Base-by-base conservation (phyloP, 768 basidiomycete species). In the Naematelia aurantialba region DNA sequence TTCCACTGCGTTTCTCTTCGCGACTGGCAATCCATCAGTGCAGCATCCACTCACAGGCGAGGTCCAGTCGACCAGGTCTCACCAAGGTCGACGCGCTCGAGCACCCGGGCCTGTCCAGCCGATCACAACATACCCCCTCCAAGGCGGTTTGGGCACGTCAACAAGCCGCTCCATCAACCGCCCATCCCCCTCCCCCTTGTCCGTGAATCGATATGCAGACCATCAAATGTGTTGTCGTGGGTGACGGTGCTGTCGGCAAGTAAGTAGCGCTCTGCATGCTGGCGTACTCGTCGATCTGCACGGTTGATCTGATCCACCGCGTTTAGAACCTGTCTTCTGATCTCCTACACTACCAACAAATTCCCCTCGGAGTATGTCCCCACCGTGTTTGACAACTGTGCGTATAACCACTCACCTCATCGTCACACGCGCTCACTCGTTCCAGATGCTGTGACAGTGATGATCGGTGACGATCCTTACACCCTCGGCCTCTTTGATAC, bases 391-490 rank as follows among this genome's bases (percentile, higher is more conserved):
- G 74, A 76, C 56, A 76, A 72, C 66, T 76, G 75, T 73, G 45
- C 56, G 71, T 73, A 58, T 63, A 58, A 60, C 24, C 34, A 17
- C 27, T 78, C 90, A 25, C 12, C 0, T 19, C 22, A 25, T 8
- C 5, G 19, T 8, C 1, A n/a, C 19, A 12, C n/a, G 25, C n/a
- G 13, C 10, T 5, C 3, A 24, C 29, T 0, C 14, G 59, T 13
- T 8, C 48, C 50, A 77, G 72, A 76, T 54, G 96, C 96, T 62
- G 96, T 98, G 62, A 98, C 94, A n/a, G 96, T 99, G 59, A 98
- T 99, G 96, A 98, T 99, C 80, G 94, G 94, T 54, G 96, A 98
- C 73, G 94, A 98, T 79, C 94, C 96, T 54, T 98, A 98, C 79
- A 98, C 96, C 65, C 81, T 99, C 75, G 96, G 96, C 57, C 79